Conservation (phyloP, 2,329 filamentous ascomycete species). For the Davidsoniella eucalypti region DNA sequence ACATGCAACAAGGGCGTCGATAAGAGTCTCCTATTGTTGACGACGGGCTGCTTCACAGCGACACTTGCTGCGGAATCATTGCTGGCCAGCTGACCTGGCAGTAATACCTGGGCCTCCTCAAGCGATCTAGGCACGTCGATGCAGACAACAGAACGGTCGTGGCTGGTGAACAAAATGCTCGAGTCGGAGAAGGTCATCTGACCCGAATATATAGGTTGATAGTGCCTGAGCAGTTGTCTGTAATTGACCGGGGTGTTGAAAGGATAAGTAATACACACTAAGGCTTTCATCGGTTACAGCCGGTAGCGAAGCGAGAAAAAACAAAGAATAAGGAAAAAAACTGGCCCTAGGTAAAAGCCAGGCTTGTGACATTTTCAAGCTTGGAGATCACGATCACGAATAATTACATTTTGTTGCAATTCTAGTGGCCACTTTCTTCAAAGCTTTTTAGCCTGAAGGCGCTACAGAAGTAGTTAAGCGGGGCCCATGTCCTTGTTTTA, state of each 20-base stretch:
- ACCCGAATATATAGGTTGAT: background rate
- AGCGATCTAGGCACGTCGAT: conserved; percentile 57
- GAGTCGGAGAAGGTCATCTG: conserved; percentile 9
- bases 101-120: conserved; percentile 43
- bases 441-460: too few relatives aligned
- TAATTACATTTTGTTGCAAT: background rate
- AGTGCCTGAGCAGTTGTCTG: background rate
- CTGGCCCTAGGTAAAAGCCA: too few relatives aligned
- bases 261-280: background rate
- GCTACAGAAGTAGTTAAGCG: background rate
- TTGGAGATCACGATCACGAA: background rate
- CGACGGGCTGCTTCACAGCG: conserved; percentile 14
- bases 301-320: background rate
- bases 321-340: too few relatives aligned
- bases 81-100: conserved; percentile 19
- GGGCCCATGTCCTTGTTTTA: background rate
- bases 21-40: conserved; percentile 22
- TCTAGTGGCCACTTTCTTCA: background rate
- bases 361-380: too few relatives aligned
- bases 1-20: conserved; percentile 19
- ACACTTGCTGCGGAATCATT: too few relatives aligned
- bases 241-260: background rate
- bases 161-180: conserved; percentile 21
- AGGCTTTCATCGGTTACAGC: conserved; percentile 8
- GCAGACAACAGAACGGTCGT: conserved; percentile 32